Evolutionary conservation across 306 rosid species (phyloP), one percentile per base, ranked within the genome.

Genomic region (Dryas drummondii): DNA sequence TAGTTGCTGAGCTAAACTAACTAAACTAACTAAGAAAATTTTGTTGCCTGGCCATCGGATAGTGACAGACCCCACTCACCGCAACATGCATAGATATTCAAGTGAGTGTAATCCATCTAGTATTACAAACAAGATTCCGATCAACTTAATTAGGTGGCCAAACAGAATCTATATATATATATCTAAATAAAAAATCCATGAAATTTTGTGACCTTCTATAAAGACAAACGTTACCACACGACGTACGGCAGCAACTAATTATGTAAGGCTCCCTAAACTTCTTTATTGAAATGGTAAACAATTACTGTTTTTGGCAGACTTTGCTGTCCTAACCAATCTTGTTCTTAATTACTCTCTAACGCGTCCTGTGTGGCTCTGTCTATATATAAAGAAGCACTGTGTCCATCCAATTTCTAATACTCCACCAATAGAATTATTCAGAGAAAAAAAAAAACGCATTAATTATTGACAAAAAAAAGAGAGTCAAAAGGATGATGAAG

Each of bases 261-360:
- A 13, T 13, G n/a, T 37, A 60, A 60, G 66, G 45, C 66, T 6
- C 22, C 22, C 22, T 22, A 22, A 22, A 22, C 32, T 5, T 6
- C 22, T 32, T 60, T 13, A 27, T 73, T 59, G 42, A 56, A 72
- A 72, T 72, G 62, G 46, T 19, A 46, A 72, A 12, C 13, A 22
- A 60, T 22, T 22, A 9, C 59, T 60, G 48, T 59, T 73, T 61
- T 73, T 57, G 69, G 40, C 59, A 47, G 27, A 26, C 57, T 70
- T 53, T 2, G 65, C 49, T 70, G 75, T 54, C 37, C 12, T 54
- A 54, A 70, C 64, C 74, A 16, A 48, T 15, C 1, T 5, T 16
- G 19, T 45, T 26, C n/a, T 44, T 41, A 45, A 32, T 32, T 32
- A 32, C 37, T 45, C 42, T 22, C 22, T 48, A 59, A 48, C 69